These are phyloP conservation scores for Neopestalotiopsis rosae DNA, from an alignment of 2,329 filamentous ascomycete species.

Conservation along the genomic window DNA sequence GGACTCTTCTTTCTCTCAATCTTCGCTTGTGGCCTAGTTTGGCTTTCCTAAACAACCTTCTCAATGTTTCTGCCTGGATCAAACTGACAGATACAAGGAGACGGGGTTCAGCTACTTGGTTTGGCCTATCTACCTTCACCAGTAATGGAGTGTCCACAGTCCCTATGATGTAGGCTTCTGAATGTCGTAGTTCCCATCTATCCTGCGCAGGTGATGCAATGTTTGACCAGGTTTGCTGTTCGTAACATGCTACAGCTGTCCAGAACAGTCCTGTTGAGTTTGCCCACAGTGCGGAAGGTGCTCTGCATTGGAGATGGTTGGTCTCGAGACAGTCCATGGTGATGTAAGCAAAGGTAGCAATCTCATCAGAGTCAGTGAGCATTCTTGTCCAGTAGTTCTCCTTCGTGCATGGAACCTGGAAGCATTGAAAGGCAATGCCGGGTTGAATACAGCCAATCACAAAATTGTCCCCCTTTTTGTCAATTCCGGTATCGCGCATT, in stretches of 20 bases:
- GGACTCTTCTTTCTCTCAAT: not conserved
- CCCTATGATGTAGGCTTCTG: not conserved
- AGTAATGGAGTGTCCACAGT: not conserved
- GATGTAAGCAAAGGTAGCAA: not conserved
- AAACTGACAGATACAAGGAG: not conserved
- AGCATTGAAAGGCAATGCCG: not conserved
- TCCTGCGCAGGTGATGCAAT: not conserved
- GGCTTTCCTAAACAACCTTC: not conserved
- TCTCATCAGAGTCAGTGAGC: not conserved
- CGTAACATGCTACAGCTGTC: not conserved
- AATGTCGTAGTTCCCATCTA: not conserved
- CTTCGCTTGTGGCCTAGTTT: not conserved
- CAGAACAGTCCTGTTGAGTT: not conserved
- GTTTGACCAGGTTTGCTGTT: not conserved
- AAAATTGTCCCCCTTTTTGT: not conserved
- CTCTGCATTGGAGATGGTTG: not conserved
- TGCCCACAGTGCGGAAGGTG: not conserved
- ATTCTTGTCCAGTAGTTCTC: conserved; percentile 4
- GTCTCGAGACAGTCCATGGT: conserved; percentile 2
- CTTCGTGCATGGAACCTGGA: not conserved
- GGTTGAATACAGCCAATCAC: not conserved
- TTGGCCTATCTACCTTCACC: not conserved
- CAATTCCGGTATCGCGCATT: not conserved
- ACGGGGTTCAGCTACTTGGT: not conserved
- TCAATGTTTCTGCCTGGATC: not conserved